Base-by-base conservation (phyloP, 441 rosid genomes). In the Geranium incanum region DNA sequence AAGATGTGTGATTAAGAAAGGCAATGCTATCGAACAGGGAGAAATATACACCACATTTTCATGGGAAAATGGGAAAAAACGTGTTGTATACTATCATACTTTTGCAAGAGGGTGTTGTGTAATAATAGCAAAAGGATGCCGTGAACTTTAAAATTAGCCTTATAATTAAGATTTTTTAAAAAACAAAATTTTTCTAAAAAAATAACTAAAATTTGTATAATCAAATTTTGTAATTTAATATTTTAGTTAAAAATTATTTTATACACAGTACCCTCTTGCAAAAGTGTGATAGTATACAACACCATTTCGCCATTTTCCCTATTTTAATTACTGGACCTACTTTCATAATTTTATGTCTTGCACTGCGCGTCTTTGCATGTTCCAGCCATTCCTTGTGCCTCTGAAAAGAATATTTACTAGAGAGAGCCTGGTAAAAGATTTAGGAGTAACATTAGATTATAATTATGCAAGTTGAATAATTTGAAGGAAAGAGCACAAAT, bases 261-360 rank as follows among this genome's bases (percentile, higher is more conserved):
- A 21, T 21, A 21, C 21, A 21, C 21, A 21, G 21, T 0, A 21
- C 21, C 21, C 21, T 21, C 21, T 21, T 21, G 21, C 21, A 21
- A 21, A 21, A 21, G 21, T 21, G 21, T 21, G 21, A 21, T 21
- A 21, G 21, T 21, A 21, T 21, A 21, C 21, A 21, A 21, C 21
- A 21, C 21, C 21, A 21, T 21, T 21, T 21, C 21, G 21, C 21
- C 21, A 21, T 21, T 28, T 28, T 2, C 33, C 33, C 33, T 50
- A 50, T 50, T 50, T 59, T 18, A 68, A 62, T 64, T n/a, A 71
- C n/a, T 64, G 72, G 60, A 76, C 82, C 70, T 84, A 92, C 99
- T 76, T 90, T 95, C 97, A 90, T 88, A 59, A 95, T 95, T 84
- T 95, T 95, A 83, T 95, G 97, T 69, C 97, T 89, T 78, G 99